Evolutionary conservation across 106 monocot species (phyloP).

Genomic region (Dactylorhiza incarnata): DNA sequence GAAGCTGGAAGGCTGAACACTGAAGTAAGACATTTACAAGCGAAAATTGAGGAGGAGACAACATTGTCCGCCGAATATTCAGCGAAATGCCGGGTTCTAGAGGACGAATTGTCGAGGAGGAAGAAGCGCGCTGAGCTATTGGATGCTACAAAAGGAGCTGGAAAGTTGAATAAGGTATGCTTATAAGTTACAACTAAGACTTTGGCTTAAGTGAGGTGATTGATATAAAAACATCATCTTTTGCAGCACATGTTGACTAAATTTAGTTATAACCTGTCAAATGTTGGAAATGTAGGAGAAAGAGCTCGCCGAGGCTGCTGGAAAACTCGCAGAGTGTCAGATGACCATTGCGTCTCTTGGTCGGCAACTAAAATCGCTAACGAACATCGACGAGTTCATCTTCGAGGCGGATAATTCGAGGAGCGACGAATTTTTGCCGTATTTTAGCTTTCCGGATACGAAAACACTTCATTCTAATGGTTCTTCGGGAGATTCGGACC

Average conservation of each 20-base stretch:
- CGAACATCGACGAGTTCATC: constrained; percentile 32
- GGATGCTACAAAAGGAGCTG: constrained; percentile 17
- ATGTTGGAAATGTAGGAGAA: constrained; percentile 31
- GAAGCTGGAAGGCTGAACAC: constrained; percentile 24
- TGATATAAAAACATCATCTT: background rate
- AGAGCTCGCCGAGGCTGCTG: constrained; percentile 39
- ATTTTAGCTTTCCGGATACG: background rate
- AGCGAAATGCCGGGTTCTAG: constrained; percentile 14
- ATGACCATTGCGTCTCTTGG: constrained; percentile 69
- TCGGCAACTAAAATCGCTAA: constrained; percentile 51
- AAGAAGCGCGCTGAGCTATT: constrained; percentile 20
- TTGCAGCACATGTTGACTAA: background rate
- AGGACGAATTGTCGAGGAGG: constrained; percentile 12
- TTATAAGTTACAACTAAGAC: background rate
- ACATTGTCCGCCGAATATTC: constrained; percentile 20
- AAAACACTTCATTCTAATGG: background rate
- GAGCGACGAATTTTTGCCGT: constrained; percentile 9
- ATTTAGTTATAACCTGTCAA: background rate
- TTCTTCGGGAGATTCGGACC: background rate
- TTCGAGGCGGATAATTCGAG: constrained; percentile 18
- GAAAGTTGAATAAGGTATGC: constrained; percentile 37
- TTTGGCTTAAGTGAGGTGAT: background rate
- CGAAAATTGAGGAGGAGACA: constrained; percentile 20
- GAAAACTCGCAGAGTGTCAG: constrained; percentile 64
- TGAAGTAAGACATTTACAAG: constrained; percentile 20